Evolutionary conservation across 1,139 yeast species (phyloP).

Genomic region (Blastobotrys ciferrii): DNA sequence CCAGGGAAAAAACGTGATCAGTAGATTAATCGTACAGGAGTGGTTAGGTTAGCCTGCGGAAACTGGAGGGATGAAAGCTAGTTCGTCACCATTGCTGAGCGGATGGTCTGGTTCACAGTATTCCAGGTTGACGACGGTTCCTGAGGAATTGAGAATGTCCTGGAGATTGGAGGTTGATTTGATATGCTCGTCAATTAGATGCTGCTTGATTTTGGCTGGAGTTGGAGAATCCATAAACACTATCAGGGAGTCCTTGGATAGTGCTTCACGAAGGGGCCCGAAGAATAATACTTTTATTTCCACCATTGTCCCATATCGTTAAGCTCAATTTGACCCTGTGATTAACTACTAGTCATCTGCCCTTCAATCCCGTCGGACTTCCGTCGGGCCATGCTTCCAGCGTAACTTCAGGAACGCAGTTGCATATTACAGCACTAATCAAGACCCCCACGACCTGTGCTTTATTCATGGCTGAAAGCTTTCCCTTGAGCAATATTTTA

Average conservation of each 20-base stretch:
- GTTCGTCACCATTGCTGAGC: slow-evolving; percentile 7
- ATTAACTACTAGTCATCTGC: too few relatives aligned
- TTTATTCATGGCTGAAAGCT: too few relatives aligned
- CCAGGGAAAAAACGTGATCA: too few relatives aligned
- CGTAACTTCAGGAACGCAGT: too few relatives aligned
- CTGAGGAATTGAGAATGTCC: background rate
- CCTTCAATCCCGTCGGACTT: too few relatives aligned
- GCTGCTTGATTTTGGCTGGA: background rate
- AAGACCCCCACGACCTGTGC: too few relatives aligned
- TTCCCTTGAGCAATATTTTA: too few relatives aligned
- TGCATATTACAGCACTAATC: too few relatives aligned
- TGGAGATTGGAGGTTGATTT: background rate
- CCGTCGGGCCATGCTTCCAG: too few relatives aligned
- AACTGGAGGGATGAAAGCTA: slow-evolving; percentile 9
- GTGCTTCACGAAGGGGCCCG: background rate
- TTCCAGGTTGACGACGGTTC: slow-evolving; percentile 7
- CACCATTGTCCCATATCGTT: too few relatives aligned
- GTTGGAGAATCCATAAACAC: background rate
- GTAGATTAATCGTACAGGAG: too few relatives aligned
- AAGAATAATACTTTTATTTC: background rate
- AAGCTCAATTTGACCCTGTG: too few relatives aligned
- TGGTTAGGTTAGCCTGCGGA: slow-evolving; percentile 9
- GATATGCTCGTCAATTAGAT: background rate
- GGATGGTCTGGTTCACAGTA: slow-evolving; percentile 3
- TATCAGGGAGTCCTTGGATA: background rate